Conservation (phyloP, 2,329 filamentous ascomycete species). For the Fusarium sp. region DNA sequence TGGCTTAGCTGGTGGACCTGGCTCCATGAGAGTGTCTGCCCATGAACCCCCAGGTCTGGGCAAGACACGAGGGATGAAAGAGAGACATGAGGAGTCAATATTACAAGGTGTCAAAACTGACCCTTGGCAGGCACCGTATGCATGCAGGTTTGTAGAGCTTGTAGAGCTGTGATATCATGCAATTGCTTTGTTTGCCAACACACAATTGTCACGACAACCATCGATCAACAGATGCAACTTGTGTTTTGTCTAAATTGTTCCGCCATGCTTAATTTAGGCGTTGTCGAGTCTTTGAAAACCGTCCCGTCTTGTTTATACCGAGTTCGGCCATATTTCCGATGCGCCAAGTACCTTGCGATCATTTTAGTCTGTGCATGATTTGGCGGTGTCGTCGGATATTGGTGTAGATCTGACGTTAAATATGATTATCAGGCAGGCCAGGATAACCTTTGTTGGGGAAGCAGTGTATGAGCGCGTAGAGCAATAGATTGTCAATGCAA, state of each 20-base stretch:
- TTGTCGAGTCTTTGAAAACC: constrained; percentile 16
- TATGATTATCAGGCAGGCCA: neutral
- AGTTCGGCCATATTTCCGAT: constrained; percentile 37
- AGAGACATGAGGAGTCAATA: neutral
- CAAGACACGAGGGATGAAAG: constrained; percentile 32
- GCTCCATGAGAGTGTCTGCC: constrained; percentile 22
- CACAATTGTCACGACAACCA: constrained; percentile 41
- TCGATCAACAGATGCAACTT: constrained; percentile 1
- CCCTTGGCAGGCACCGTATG: constrained; percentile 7
- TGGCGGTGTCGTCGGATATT: constrained; percentile 35
- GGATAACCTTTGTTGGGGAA: constrained; percentile 1
- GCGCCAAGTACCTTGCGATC: constrained; percentile 26
- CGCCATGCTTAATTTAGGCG: constrained; percentile 12
- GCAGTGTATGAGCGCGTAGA: neutral
- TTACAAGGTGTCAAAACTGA: neutral
- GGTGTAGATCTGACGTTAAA: constrained; percentile 29
- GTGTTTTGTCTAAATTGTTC: constrained; percentile 12
- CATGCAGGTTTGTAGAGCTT: constrained; percentile 14
- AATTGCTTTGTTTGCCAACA: constrained; percentile 19
- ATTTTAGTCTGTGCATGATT: constrained; percentile 33
- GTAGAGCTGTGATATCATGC: constrained; percentile 12
- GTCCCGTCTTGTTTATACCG: constrained; percentile 15
- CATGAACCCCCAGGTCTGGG: constrained; percentile 15
- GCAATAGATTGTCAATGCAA: neutral
- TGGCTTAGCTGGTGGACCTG: constrained; percentile 32